Conservation (phyloP, 2,329 filamentous ascomycete genomes). For the Colletotrichum agaves region DNA sequence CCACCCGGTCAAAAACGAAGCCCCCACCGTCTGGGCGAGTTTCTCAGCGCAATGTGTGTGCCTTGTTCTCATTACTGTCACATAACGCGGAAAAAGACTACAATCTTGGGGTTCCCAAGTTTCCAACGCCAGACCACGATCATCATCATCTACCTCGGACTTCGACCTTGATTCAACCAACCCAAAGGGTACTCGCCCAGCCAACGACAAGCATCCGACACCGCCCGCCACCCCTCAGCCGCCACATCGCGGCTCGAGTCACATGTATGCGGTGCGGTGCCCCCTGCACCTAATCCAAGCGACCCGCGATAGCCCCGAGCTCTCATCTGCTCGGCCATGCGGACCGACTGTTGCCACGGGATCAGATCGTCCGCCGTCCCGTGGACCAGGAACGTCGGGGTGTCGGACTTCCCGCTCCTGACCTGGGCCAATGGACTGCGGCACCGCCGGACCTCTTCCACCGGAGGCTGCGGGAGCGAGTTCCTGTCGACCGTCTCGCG, state of each 20-base stretch:
- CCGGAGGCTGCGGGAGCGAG: conserved; percentile 19
- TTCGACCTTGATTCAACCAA: no score
- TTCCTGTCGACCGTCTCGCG: conserved; percentile 22
- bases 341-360: conserved; percentile 23
- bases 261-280: conserved; percentile 22
- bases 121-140: no score
- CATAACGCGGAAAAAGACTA: no score
- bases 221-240: conserved; percentile 3
- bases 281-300: neutral
- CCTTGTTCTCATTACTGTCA: no score
- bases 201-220: conserved; percentile 8
- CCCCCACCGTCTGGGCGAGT: no score
- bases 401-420: conserved; percentile 4
- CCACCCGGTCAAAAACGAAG: no score
- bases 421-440: conserved; percentile 35
- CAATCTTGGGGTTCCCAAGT: no score
- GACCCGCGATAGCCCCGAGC: neutral
- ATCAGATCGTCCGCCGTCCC: conserved; percentile 33
- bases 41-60: no score
- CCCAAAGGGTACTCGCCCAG: neutral
- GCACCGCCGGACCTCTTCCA: conserved; percentile 18
- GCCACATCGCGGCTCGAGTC: conserved; percentile 3
- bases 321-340: conserved; percentile 11
- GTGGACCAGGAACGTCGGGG: conserved; percentile 34
- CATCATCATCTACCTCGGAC: no score